Evolutionary conservation across 208 protist genomes (phyloP), one percentile per base, ranked within the genome.

Genomic region (Strigomonas culicis): DNA sequence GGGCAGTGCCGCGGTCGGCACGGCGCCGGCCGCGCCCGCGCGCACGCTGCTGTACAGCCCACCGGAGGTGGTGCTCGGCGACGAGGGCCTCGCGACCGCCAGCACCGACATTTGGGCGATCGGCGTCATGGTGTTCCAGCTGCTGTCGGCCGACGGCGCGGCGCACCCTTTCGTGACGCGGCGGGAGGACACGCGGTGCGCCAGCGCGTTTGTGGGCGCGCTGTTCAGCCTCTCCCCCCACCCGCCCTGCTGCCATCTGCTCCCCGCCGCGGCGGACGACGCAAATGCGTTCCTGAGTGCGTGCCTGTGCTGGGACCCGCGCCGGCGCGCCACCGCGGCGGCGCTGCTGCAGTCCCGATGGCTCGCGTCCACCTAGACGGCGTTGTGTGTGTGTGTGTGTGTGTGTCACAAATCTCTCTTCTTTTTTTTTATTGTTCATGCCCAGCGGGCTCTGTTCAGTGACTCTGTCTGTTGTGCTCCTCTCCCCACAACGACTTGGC

Each of bases 91-190:
- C 19, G 27, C 11, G 8, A 31, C 58, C 8, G 22, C 47, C 2
- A 31, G 25, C 24, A 76, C 66, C n/a, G 82, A 88, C 25, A 44
- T 88, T 10, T 93, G 86, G 86, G 63, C 78, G 1, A 55, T 88
- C 8, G 86, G 83, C 1, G 55, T 88, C 8, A 51, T 79, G 22
- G 60, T 75, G 25, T 72, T 73, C 58, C 68, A 88, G 34, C 62
- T 86, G 27, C 52, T 84, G 7, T 67, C 65, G 3, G 66, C 74
- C 50, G 46, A 59, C 32, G 60, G 50, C 31, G 32, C 56, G 43
- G 58, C 57, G 30, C 77, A 82, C 44, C 72, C 75, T 25, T 75
- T 60, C 65, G 51, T 39, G 2, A 8, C 31, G 30, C 27, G 52
- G 13, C 15, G 24, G 34, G 65, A 64, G 41, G 72, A 59, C 57